A percentile compares a stretch with the other conserved stretches of the same genome.
Conservation (phyloP, 2,329 filamentous ascomycete species). For the Fusarium irregulare region DNA sequence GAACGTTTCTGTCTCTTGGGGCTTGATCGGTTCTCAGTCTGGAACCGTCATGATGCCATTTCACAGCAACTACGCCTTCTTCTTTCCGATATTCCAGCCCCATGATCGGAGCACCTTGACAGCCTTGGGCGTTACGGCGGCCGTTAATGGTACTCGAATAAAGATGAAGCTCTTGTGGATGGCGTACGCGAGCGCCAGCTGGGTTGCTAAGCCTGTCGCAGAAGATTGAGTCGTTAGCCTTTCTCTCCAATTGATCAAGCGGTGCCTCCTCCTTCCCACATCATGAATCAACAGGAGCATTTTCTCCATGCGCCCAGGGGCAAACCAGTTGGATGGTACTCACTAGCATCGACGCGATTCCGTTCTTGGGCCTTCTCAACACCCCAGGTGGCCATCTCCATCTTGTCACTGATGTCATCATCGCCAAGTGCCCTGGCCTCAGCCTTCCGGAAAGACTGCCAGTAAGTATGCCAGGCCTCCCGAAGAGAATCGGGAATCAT, state of each 20-base stretch:
- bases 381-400: slow-evolving; percentile 68
- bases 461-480: slow-evolving; percentile 62
- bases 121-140: slow-evolving; percentile 92
- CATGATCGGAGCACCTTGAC: slow-evolving; percentile 87
- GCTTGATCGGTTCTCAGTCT: slow-evolving; percentile 24
- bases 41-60: slow-evolving; percentile 21
- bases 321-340: slow-evolving; percentile 53
- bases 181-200: slow-evolving; percentile 92
- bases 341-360: slow-evolving; percentile 78
- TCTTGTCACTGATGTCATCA: slow-evolving; percentile 57
- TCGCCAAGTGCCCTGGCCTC: slow-evolving; percentile 58
- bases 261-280: slow-evolving; percentile 6
- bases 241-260: slow-evolving; percentile 19
- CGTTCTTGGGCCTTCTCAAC: slow-evolving; percentile 71
- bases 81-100: slow-evolving; percentile 95
- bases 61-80: slow-evolving; percentile 45
- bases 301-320: slow-evolving; percentile 19
- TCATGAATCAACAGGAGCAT: slow-evolving; percentile 4
- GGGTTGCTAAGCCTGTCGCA: slow-evolving; percentile 73
- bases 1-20: slow-evolving; percentile 7
- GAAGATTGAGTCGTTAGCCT: slow-evolving; percentile 41
- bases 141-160: slow-evolving; percentile 90
- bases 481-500: slow-evolving; percentile 71
- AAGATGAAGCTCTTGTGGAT: slow-evolving; percentile 99
- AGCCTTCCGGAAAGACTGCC: slow-evolving; percentile 59